Evolutionary conservation across 768 basidiomycete genomes (phyloP), one percentile per base, ranked within the genome.

Genomic region (Panellus pusillus): DNA sequence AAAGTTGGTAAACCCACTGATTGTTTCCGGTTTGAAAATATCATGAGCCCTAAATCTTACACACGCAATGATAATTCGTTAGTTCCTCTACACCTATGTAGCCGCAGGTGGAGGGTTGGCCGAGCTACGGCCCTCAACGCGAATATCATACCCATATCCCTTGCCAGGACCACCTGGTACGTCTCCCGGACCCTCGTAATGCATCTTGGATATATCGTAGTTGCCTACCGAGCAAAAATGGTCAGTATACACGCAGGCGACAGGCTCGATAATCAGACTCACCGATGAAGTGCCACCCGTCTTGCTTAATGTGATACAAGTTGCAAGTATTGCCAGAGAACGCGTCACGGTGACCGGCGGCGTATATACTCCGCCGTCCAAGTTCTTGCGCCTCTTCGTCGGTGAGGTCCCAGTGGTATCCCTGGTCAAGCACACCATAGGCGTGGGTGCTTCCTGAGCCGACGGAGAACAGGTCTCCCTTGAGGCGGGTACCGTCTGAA

Each of bases 381-480:
- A 98, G 84, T 65, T 98, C 97, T 67, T 93, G 89, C 2, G 97
- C 97, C 57, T 97, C 96, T 56, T 86, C 93, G 53, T 91, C 93
- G 18, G 86, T 82, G 55, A 99, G 73, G 66, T 98, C 94, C 91
- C 91, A 98, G 55, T 76, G 83, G 68, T 95, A 94, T 12, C 89
- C 94, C 72, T 97, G 95, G 71, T 98, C 97, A 44, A 97, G 79
- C 2, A 98, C 93, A 79, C 97, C 96, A 65, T 98, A 98, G n/a
- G 97, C 97, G 63, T 94, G 97, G 7, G 97, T 98, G 68, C 91
- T 93, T 65, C 97, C 97, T 4, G 96, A 98, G 27, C 97, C 97
- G 32, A 99, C 97, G 6, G 94, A 97, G 78, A 99, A 99, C n/a
- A 98, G 71, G 70, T 99, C 86, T 46, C 97, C 97, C 68, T 95